Evolutionary conservation across 2,329 filamentous ascomycete species (phyloP), one percentile per base, ranked within the genome.

Genomic region (Xylariales sp.): DNA sequence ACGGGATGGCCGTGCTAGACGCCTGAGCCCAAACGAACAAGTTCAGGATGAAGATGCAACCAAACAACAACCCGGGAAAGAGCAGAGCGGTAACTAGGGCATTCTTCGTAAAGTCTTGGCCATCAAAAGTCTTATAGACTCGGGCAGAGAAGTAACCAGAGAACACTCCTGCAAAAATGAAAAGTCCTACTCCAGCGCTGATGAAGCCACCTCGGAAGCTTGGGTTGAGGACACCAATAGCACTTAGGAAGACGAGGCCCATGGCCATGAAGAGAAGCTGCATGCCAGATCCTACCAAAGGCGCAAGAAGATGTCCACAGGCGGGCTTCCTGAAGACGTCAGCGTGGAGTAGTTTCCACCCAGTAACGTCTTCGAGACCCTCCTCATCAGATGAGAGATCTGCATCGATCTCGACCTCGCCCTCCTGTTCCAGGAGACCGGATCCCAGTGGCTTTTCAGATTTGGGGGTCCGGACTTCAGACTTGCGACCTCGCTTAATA

Each of bases 11-110:
- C 2, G 88, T 94, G 59, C 85, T 90, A 10, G 86, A 93, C 1
- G 88, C 86, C 61, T 94, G 87, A 1, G 87, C 83, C 88, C 88
- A 95, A 41, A 93, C 86, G 56, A 94, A 94, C 8, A 94, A 70
- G 58, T 95, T 94, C 42, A 94, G 72, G 34, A 91, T 73, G 62
- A 94, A 88, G 24, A 90, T 66, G 20, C 85, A 71, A 7, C 73
- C 69, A 55, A 94, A 94, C 1, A 86, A 65, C 5, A 93, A 70
- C 2, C 88, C 88, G 0, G 88, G 88, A 55, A 94, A 86, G 4
- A 94, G 71, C 8, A 83, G 67, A 0, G 85, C 86, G 4, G 88
- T 94, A 54, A 86, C 71, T 19, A 91, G 54, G 3, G 84, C 84
- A 54, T 95, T 95, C 57, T 81, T 81, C 30, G 76, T 72, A 76